These are phyloP conservation scores for Coccomyxa subellipsoidea DNA, from an alignment of 163 green algal genomes.

Conservation along the genomic window DNA sequence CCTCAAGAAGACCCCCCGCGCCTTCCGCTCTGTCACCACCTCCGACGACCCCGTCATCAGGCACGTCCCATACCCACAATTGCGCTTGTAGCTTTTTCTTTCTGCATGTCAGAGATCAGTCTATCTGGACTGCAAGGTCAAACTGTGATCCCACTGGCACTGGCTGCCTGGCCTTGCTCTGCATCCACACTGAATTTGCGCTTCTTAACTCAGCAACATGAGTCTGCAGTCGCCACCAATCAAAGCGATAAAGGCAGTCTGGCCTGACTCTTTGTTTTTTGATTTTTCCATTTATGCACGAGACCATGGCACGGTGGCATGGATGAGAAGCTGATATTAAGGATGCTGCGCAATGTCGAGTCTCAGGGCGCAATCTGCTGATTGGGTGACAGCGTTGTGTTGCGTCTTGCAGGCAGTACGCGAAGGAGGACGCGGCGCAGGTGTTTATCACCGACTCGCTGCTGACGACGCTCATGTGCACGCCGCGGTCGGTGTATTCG, in stretches of 20 bases:
- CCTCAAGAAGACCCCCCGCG: constrained; percentile 65
- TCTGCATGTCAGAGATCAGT: too few species aligned
- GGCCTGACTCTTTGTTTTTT: too few species aligned
- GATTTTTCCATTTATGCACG: neutral
- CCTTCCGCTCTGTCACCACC: constrained; percentile 78
- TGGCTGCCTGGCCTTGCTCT: too few species aligned
- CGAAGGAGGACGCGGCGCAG: constrained; percentile 51
- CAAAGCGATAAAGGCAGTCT: too few species aligned
- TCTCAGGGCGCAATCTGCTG: too few species aligned
- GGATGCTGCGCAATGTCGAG: too few species aligned
- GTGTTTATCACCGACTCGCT: constrained; percentile 94
- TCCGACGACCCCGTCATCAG: constrained; percentile 89
- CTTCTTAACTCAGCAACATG: too few species aligned
- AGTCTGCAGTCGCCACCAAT: too few species aligned
- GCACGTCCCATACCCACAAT: neutral
- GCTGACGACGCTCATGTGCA: constrained; percentile 94
- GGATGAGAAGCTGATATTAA: too few species aligned
- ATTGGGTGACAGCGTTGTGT: neutral
- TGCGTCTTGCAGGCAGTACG: constrained; percentile 42
- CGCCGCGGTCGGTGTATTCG: constrained; percentile 84
- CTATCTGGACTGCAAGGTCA: too few species aligned
- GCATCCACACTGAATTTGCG: too few species aligned
- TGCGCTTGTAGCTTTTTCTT: neutral
- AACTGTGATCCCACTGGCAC: too few species aligned
- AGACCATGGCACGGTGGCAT: neutral